These are phyloP conservation scores for Penicillium sp. DNA, from an alignment of 2,329 filamentous ascomycete genomes.

Conservation along the genomic window DNA sequence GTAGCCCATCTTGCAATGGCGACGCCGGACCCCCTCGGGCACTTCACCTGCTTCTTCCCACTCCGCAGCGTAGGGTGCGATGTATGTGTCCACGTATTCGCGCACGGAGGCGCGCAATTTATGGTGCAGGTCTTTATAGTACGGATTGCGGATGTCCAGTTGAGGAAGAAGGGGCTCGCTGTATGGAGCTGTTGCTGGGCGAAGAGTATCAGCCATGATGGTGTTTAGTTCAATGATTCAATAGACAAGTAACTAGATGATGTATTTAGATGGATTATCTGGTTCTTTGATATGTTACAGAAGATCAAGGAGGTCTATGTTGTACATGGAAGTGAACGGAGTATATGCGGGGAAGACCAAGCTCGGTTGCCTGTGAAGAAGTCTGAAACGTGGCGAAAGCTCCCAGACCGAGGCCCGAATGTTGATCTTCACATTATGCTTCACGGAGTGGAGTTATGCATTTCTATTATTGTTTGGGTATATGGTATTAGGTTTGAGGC, in stretches of 20 bases:
- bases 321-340: background rate
- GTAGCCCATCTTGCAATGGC: conserved; percentile 44
- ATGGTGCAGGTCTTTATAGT: conserved; percentile 63
- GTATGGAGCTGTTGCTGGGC: conserved; percentile 37
- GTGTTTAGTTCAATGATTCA: background rate
- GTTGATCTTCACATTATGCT: conserved; percentile 7
- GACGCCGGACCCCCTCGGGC: conserved; percentile 43
- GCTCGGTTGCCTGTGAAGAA: conserved; percentile 13
- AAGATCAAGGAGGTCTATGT: too few species aligned
- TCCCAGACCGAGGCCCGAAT: conserved; percentile 20
- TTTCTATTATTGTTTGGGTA: conserved; percentile 17
- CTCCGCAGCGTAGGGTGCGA: conserved; percentile 59
- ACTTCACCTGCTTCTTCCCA: conserved; percentile 62
- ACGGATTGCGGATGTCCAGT: conserved; percentile 47
- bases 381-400: conserved; percentile 2
- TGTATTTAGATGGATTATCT: background rate
- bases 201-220: conserved; percentile 21
- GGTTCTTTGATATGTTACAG: too few species aligned
- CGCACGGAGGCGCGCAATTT: conserved; percentile 58
- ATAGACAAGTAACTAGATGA: background rate
- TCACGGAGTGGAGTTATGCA: conserved; percentile 13
- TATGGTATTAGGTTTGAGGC: conserved; percentile 3
- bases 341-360: conserved; percentile 14
- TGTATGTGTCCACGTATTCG: conserved; percentile 58
- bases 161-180: conserved; percentile 49